Evolutionary conservation across 192 early-diverging fungal genomes (phyloP).

Genomic region (Coemansia javaensis): DNA sequence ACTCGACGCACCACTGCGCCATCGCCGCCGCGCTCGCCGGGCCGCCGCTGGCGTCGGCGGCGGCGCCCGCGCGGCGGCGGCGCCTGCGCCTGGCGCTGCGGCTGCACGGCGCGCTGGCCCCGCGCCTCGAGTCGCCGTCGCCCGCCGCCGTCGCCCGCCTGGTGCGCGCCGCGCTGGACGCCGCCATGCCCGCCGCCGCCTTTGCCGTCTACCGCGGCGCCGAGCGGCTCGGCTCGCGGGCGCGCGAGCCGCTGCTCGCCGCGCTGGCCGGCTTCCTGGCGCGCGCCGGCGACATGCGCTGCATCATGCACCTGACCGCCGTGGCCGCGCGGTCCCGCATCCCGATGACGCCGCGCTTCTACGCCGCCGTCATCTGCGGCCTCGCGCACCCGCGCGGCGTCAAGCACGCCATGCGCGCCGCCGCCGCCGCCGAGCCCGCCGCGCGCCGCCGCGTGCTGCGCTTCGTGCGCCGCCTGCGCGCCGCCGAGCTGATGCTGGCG

Average conservation of each 20-base stretch:
- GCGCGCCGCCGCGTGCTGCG: no score
- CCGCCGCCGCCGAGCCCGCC: no score
- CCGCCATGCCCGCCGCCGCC: constrained; percentile 3
- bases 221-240: constrained; percentile 12
- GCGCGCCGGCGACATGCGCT: constrained; percentile 8
- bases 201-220: constrained; percentile 19
- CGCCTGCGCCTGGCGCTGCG: constrained; percentile 1
- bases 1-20: constrained; percentile 26
- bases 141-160: constrained; percentile 20
- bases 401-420: neutral
- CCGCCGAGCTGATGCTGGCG: constrained; percentile 15
- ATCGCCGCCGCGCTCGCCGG: constrained; percentile 4
- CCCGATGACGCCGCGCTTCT: constrained; percentile 5
- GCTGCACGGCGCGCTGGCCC: constrained; percentile 17
- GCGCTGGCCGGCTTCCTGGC: constrained; percentile 17
- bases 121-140: constrained; percentile 18
- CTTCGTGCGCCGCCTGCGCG: neutral
- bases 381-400: constrained; percentile 2
- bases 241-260: constrained; percentile 7
- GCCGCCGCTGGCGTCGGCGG: no score
- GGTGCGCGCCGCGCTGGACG: constrained; percentile 1
- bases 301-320: constrained; percentile 13
- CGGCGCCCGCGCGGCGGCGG: neutral
- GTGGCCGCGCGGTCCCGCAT: constrained; percentile 2
- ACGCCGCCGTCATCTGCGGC: constrained; percentile 28